Base-by-base conservation (phyloP, 2,329 filamentous ascomycete species). In the Arthrobotrys musiformis region DNA sequence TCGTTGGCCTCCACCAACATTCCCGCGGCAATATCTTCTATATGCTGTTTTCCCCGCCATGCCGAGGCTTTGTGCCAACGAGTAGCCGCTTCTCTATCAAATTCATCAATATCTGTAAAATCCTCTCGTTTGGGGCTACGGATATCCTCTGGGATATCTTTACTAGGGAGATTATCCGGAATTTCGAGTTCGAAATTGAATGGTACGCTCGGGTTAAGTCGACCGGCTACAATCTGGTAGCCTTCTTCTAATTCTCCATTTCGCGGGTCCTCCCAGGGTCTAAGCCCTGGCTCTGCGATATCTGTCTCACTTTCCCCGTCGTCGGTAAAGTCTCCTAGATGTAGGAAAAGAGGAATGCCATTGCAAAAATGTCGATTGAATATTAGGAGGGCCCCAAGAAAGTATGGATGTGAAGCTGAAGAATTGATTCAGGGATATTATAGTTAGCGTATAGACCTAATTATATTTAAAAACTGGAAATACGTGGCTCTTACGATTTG, bases 381-480 rank as follows among this genome's bases (percentile, higher is more conserved):
- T 8, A 69, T 11, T 1, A 69, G 15, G 11, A 69, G 22, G 6
- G 4, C 11, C n/a, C 8, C 26, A 11, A 69, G 40, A 22, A 69
- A 69, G 28, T 61, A 69, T 15, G 52, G 66, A 61, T 69, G 40
- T 13, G 48, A n/a, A 1, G 37, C 66, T 69, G 15, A 13, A 33
- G 6, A 17, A 42, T 17, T n/a, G n/a, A n/a, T 8, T 33, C 30
- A 33, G 15, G n/a, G 4, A 19, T 17, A 4, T 19, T 15, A n/a
- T 4, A 42, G n/a, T 42, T 8, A 42, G 40, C n/a, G 15, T 17
- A 19, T 42, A 6, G 4, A n/a, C 11, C 8, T 15, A 40, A 4
- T 54, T 8, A 44, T 26, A 7, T 2, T 19, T 52, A 54, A 28
- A 13, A n/a, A 6, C 13, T 5, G 17, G 2, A 0, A 17, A 1